Conservation (phyloP, 1,284 basidiomycete genomes). For the Caloboletus firmus region DNA sequence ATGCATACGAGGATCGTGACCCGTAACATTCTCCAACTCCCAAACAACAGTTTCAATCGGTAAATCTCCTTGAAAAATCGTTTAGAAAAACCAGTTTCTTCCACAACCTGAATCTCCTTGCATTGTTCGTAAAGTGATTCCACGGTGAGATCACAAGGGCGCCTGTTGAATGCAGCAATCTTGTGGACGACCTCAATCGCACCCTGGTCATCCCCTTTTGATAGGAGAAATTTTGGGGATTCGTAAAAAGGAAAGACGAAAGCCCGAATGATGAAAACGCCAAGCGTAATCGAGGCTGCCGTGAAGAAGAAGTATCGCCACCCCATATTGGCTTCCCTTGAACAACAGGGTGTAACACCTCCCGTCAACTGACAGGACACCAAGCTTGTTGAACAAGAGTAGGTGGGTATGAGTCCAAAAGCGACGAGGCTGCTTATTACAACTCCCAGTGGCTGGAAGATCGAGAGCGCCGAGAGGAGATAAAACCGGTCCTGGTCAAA, state of each 20-base stretch:
- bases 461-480: constrained; percentile 17
- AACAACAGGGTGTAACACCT: constrained; percentile 16
- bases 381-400: constrained; percentile 16
- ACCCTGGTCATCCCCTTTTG: constrained; percentile 13
- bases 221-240: constrained; percentile 19
- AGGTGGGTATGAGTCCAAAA: constrained; percentile 14
- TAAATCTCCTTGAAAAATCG: constrained; percentile 9
- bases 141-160: constrained; percentile 16
- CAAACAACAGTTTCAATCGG: constrained; percentile 16
- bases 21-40: constrained; percentile 13
- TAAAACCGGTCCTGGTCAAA: constrained; percentile 16
- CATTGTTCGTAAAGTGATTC: constrained; percentile 17
- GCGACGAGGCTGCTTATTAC: constrained; percentile 2
- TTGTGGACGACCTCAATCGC: constrained; percentile 22
- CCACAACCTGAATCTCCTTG: neutral
- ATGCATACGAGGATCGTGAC: constrained; percentile 15
- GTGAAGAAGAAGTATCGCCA: constrained; percentile 23
- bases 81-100: neutral
- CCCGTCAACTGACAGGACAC: constrained; percentile 16
- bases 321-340: constrained; percentile 20
- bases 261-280: constrained; percentile 15
- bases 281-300: constrained; percentile 12
- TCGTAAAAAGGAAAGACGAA: constrained; percentile 25
- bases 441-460: constrained; percentile 10
- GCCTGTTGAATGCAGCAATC: constrained; percentile 17